Base-by-base conservation (phyloP, 179 eudicot species). In the Gypsophila paniculata region DNA sequence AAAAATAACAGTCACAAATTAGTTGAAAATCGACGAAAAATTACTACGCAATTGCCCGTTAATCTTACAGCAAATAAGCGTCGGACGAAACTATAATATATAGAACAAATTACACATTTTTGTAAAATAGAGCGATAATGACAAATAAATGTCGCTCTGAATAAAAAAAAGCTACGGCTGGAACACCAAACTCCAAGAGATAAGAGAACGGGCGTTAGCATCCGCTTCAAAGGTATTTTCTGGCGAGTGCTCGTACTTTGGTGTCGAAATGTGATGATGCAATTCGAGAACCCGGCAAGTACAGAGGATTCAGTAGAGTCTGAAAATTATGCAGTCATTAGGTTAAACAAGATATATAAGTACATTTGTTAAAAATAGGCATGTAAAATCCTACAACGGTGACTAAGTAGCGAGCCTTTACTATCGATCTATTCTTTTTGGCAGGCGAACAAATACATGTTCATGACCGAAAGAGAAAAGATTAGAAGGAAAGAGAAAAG, bases 191-290 rank as follows among this genome's bases (percentile, higher is more conserved):
- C 38, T 29, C 46, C 26, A 32, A 53, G 59, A 29, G 25, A 49
- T 26, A 39, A 14, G 36, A 46, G 8, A 22, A 48, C 34, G 4
- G 32, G 6, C 32, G n/a, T 51, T 29, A n/a, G 26, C 25, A 14
- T 59, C 72, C 55, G 42, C 73, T 72, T 89, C 84, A 91, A 67
- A 94, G 82, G 72, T 94, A 89, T 51, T 88, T 94, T 77, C 97
- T 85, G 53, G 99, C 96, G 61, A 94, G 92, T 23, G 94, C 90
- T 74, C 96, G 86, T 62, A 91, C 97, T 82, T 94, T 94, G 17
- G 99, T 94, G 74, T 91, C 97, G 74, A 91, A 94, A 75, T 91
- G 94, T 23, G 97, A 88, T 60, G 97, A 91, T 44, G 92, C 82
- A 66, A 94, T 82, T 68, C 99, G 94, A 34, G 97, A 89, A 44